Conservation (phyloP, 768 basidiomycete genomes). For the Mycena filopes region DNA sequence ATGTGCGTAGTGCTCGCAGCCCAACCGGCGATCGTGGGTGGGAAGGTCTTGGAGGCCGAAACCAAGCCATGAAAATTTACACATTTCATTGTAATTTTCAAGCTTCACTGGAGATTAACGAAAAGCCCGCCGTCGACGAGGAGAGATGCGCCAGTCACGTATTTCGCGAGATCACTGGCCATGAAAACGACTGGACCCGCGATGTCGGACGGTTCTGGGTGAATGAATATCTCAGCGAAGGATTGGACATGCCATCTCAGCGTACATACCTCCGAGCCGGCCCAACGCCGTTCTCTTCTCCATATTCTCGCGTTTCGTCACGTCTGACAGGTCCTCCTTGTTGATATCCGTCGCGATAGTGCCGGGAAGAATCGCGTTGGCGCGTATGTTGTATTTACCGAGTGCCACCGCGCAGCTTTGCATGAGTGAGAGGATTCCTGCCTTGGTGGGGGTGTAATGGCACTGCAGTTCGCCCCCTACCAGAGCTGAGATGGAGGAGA, state of each 20-base stretch:
- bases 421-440: constrained; percentile 82
- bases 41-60: constrained; percentile 49
- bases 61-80: constrained; percentile 19
- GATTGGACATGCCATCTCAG: not conserved
- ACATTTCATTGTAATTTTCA: constrained; percentile 24
- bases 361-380: constrained; percentile 77
- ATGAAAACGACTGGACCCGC: constrained; percentile 82
- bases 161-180: constrained; percentile 75
- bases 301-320: constrained; percentile 69
- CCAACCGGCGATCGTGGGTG: constrained; percentile 60
- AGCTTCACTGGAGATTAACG: constrained; percentile 72
- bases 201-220: constrained; percentile 67
- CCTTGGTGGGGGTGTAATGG: constrained; percentile 86
- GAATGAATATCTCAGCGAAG: not conserved
- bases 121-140: constrained; percentile 81
- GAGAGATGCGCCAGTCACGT: constrained; percentile 73
- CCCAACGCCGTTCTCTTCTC: constrained; percentile 72
- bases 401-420: constrained; percentile 82
- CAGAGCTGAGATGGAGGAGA: constrained; percentile 83
- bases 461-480: constrained; percentile 82
- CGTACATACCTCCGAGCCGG: constrained; percentile 65
- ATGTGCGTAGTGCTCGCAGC: constrained; percentile 64
- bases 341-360: constrained; percentile 85
- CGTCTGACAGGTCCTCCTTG: constrained; percentile 74
- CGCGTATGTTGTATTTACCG: constrained; percentile 81